These are phyloP conservation scores for Suillus subalutaceus DNA, from an alignment of 768 basidiomycete genomes.

Conservation along the genomic window DNA sequence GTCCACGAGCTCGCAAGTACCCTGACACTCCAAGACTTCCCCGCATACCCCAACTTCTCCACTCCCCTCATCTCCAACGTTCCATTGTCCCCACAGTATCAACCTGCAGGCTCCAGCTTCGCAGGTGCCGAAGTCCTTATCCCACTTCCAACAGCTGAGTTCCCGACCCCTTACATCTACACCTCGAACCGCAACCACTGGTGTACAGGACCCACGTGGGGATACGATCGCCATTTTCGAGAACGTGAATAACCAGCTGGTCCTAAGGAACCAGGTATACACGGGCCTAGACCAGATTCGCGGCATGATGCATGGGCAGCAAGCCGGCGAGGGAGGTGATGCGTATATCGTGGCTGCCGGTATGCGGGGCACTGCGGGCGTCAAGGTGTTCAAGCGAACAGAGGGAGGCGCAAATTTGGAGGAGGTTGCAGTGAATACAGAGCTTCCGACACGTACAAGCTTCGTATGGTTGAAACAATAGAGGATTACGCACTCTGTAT, in stretches of 20 bases:
- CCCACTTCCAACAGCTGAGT: slow-evolving; percentile 46
- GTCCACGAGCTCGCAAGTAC: slow-evolving; percentile 61
- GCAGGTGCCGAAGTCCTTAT: slow-evolving; percentile 67
- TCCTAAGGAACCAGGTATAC: slow-evolving; percentile 55
- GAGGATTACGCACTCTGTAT: no score
- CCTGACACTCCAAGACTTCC: slow-evolving; percentile 57
- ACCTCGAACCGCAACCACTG: slow-evolving; percentile 67
- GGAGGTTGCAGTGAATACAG: slow-evolving; percentile 55
- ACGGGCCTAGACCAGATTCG: slow-evolving; percentile 66
- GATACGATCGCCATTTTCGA: slow-evolving; percentile 69
- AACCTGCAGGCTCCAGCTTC: slow-evolving; percentile 43
- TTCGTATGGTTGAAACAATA: slow-evolving; percentile 46
- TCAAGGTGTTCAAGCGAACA: slow-evolving; percentile 57
- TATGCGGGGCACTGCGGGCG: slow-evolving; percentile 53
- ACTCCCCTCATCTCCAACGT: slow-evolving; percentile 53
- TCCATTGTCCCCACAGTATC: slow-evolving; percentile 48
- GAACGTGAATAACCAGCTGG: slow-evolving; percentile 40
- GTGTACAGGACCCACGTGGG: slow-evolving; percentile 51
- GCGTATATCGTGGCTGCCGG: slow-evolving; percentile 58
- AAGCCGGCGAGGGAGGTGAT: slow-evolving; percentile 45
- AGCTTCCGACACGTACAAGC: slow-evolving; percentile 51
- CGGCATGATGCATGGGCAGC: slow-evolving; percentile 61
- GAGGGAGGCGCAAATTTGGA: slow-evolving; percentile 54
- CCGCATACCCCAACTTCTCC: slow-evolving; percentile 48
- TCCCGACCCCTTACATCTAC: slow-evolving; percentile 61